phyloP scores from a whole-genome alignment of 2,329 filamentous ascomycete species.

The Alternaria burnsii region DNA sequence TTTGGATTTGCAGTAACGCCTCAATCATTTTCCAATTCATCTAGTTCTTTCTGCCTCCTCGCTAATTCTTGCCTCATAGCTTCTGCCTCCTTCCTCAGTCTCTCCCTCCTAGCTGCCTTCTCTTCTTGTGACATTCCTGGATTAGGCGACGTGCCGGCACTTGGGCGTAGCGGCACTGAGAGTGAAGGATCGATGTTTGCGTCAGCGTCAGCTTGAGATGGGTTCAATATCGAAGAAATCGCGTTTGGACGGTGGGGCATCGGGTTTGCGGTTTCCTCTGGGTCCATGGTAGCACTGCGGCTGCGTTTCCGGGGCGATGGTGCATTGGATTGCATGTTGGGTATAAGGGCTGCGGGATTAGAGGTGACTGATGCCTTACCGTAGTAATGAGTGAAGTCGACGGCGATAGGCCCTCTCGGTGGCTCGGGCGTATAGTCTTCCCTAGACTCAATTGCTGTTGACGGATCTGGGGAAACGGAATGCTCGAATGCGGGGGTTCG shows the following conservation, averaged over 20 bases:
- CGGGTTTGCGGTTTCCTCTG: constrained; percentile 35
- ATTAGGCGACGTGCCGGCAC: constrained; percentile 32
- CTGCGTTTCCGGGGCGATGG: constrained; percentile 48
- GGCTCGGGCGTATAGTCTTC: constrained; percentile 40
- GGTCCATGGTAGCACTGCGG: constrained; percentile 45
- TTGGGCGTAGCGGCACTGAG: constrained; percentile 30
- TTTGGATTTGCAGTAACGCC: neutral
- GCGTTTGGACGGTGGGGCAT: constrained; percentile 44
- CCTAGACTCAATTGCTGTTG: constrained; percentile 38
- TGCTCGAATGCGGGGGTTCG: constrained; percentile 43
- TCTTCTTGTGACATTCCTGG: constrained; percentile 35
- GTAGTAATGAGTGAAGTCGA: constrained; percentile 51
- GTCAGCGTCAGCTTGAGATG: constrained; percentile 31
- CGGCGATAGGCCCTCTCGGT: constrained; percentile 41
- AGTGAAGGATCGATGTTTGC: constrained; percentile 46
- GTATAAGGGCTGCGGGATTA: constrained; percentile 23
- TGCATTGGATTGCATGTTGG: constrained; percentile 26
- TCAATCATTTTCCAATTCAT: constrained; percentile 43
- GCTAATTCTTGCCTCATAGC: constrained; percentile 43
- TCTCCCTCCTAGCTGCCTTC: constrained; percentile 40
- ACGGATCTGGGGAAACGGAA: constrained; percentile 47
- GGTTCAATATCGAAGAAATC: constrained; percentile 48
- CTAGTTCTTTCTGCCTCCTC: constrained; percentile 41
- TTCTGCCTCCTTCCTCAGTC: constrained; percentile 42
- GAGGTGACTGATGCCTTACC: constrained; percentile 26